Base-by-base conservation (phyloP, 2,329 filamentous ascomycete genomes). In the Phaeosphaeriaceae sp. region DNA sequence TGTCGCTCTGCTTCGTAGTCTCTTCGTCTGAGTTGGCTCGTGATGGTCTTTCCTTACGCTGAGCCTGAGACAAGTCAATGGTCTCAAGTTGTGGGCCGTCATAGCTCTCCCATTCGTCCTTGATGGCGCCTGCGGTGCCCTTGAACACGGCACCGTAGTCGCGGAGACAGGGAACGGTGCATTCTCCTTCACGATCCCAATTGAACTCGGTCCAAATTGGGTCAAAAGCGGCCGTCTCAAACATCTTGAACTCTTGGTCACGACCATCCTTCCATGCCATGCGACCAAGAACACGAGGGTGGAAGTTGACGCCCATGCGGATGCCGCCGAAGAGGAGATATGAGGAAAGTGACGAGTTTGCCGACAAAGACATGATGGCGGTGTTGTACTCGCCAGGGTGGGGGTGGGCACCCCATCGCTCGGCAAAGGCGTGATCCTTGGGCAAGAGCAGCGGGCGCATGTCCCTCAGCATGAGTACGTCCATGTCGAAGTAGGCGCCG, bases 121-220 rank as follows among this genome's bases (percentile, higher is more conserved):
- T 80, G 57, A 81, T 66, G 1, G 79, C 78, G 11, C 79, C 78
- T 21, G 72, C 65, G 60, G 77, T 81, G 33, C 82, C 81, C 62
- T 83, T 81, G 73, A 86, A 85, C 0, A 82, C 83, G 13, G 81
- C 79, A 42, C 81, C 73, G 62, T 86, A 86, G 62, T 85, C 83
- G 27, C 80, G 80, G 31, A 85, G 75, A 61, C 84, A 86, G 1
- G 84, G 84, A 1, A 86, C 79, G 0, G 84, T 84, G 67, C 84
- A 86, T 40, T 78, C 75, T 1, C 82, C 83, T 62, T 84, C 78
- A 45, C 81, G 78, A 36, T 80, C 83, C 79, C 81, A 84, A 63
- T 85, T 84, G 69, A 85, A 85, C 61, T 85, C 83, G 1, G 83
- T 82, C 84, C 84, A 86, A 65, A 86, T 84, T 0, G 84, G 84